A percentile compares a stretch with the other conserved stretches of the same genome.
These are phyloP conservation scores for Lanzia echinophila DNA, from an alignment of 2,329 filamentous ascomycete species.

Conservation along the genomic window DNA sequence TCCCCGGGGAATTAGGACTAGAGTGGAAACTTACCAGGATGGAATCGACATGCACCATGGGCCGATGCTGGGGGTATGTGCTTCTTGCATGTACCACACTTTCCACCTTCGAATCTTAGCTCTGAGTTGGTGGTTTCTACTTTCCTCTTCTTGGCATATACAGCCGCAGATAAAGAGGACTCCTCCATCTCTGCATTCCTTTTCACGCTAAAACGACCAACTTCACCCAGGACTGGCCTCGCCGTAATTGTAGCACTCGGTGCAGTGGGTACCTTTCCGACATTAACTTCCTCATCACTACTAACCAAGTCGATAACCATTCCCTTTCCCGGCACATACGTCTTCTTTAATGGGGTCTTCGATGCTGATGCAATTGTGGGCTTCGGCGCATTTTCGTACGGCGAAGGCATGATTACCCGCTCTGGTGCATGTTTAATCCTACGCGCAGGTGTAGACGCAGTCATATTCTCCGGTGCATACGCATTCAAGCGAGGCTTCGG, in stretches of 20 bases:
- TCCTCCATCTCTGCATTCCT: neutral
- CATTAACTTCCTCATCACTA: neutral
- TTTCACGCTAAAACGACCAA: neutral
- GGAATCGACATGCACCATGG: neutral
- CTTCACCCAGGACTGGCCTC: too few relatives aligned
- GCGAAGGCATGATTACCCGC: too few relatives aligned
- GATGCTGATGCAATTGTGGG: neutral
- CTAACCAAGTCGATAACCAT: slow-evolving; percentile 1
- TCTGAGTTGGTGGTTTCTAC: neutral
- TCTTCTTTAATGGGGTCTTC: neutral
- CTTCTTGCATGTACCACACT: neutral
- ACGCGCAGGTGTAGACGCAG: too few relatives aligned
- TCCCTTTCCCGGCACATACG: neutral
- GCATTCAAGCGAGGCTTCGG: too few relatives aligned
- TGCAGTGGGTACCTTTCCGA: neutral
- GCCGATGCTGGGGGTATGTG: neutral
- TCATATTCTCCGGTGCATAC: too few relatives aligned
- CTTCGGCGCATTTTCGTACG: too few relatives aligned
- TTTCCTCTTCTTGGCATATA: neutral
- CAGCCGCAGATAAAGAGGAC: too few relatives aligned
- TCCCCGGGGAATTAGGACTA: too few relatives aligned
- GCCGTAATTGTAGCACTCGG: too few relatives aligned
- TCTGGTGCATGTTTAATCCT: too few relatives aligned
- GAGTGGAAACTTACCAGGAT: neutral
- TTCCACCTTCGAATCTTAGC: neutral